Evolutionary conservation across 306 rosid species (phyloP).

Genomic region (Cercis canadensis): DNA sequence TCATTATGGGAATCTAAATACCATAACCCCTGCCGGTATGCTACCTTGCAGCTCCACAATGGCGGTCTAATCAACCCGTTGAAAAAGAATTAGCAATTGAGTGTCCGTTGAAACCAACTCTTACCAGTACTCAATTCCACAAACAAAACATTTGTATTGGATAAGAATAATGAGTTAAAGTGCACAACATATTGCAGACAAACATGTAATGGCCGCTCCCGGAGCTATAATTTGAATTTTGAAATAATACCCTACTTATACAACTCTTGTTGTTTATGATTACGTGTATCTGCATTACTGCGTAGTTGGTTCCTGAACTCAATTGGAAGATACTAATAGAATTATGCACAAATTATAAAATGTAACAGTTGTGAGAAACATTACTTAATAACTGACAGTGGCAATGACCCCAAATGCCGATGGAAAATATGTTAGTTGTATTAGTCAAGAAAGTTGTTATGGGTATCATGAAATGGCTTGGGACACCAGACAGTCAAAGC

Average conservation of each 20-base stretch:
- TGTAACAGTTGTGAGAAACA: too few relatives aligned
- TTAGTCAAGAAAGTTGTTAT: conserved; percentile 37
- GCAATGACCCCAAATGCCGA: too few relatives aligned
- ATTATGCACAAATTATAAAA: too few relatives aligned
- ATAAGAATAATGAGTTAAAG: conserved; percentile 1
- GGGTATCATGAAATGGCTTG: too few relatives aligned
- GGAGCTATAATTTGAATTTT: too few relatives aligned
- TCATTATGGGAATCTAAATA: too few relatives aligned
- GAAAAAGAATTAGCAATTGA: not conserved
- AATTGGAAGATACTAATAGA: too few relatives aligned
- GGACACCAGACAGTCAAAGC: not conserved
- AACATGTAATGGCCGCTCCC: conserved; percentile 23
- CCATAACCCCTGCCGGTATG: not conserved
- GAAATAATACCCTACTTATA: too few relatives aligned
- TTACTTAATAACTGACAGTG: too few relatives aligned
- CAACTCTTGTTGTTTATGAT: too few relatives aligned
- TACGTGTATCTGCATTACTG: not conserved
- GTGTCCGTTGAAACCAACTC: not conserved
- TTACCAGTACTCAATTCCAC: not conserved
- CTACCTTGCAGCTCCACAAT: not conserved
- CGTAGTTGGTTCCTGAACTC: too few relatives aligned
- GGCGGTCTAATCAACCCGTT: not conserved
- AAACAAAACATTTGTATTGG: conserved; percentile 2
- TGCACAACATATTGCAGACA: conserved; percentile 20
- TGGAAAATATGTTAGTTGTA: conserved; percentile 16